Percentiles rank a stretch among this genome's conserved stretches.
phyloP scores from a whole-genome alignment of 805 yeast genomes.

The Hanseniaspora clermontiae region DNA sequence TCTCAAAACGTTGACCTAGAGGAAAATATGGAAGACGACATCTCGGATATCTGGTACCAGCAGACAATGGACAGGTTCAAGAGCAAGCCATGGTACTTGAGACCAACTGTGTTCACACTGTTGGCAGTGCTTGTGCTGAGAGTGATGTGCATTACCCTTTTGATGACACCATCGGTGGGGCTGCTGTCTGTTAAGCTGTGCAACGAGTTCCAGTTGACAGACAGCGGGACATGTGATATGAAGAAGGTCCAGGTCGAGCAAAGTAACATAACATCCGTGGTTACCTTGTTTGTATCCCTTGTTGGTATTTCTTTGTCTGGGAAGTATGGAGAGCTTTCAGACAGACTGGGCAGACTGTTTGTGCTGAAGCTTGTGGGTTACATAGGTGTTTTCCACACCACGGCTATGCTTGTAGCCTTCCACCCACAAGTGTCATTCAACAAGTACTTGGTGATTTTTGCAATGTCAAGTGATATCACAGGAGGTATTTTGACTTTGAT shows the following conservation, averaged over 20 bases:
- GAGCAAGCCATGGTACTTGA: conserved; percentile 38
- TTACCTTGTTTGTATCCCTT: conserved; percentile 32
- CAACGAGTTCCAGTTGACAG: conserved; percentile 27
- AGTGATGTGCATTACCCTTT: conserved; percentile 32
- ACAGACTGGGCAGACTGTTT: conserved; percentile 48
- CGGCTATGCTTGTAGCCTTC: conserved; percentile 20
- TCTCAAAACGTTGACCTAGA: conserved; percentile 1
- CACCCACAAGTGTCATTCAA: conserved; percentile 30
- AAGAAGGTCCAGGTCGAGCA: conserved; percentile 32
- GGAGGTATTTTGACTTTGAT: conserved; percentile 52
- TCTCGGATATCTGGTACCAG: conserved; percentile 31
- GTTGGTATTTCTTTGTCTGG: conserved; percentile 44
- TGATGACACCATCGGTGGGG: conserved; percentile 30
- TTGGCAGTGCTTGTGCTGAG: conserved; percentile 32
- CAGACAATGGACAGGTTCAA: conserved; percentile 37
- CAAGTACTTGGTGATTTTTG: conserved; percentile 31
- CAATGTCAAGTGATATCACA: conserved; percentile 37
- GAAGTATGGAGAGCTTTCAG: conserved; percentile 51
- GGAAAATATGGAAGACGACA: conserved; percentile 1
- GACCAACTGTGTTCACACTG: conserved; percentile 46
- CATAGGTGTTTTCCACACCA: conserved; percentile 20
- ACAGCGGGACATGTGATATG: conserved; percentile 28
- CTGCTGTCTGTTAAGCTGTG: conserved; percentile 33
- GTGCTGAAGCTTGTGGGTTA: conserved; percentile 30
- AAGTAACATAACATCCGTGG: conserved; percentile 39